Conservation (phyloP, 768 basidiomycete species). For the Boletus pseudo-olivaceus region DNA sequence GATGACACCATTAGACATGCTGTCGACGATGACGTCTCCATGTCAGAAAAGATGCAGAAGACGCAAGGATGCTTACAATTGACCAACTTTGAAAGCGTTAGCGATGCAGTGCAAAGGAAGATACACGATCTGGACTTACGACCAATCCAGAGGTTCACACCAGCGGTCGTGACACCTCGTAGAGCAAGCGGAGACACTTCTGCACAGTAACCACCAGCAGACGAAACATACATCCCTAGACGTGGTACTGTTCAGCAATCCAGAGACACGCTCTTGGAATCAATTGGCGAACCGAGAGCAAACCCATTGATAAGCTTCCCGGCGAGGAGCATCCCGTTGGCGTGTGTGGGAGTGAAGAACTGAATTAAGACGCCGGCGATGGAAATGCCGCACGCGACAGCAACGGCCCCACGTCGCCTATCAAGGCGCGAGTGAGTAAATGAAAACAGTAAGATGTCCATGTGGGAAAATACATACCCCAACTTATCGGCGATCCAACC, state of each 20-base stretch:
- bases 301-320: constrained; percentile 28
- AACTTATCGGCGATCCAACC: constrained; percentile 22
- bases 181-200: constrained; percentile 29
- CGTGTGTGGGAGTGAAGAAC: constrained; percentile 21
- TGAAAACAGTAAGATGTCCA: background rate
- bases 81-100: constrained; percentile 15
- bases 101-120: background rate
- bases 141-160: constrained; percentile 25
- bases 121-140: constrained; percentile 7
- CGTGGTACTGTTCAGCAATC: background rate
- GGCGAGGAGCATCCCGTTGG: constrained; percentile 23
- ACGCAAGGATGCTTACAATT: constrained; percentile 14
- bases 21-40: background rate
- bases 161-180: constrained; percentile 24
- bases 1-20: constrained; percentile 26
- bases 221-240: constrained; percentile 24
- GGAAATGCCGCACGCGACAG: constrained; percentile 19
- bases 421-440: background rate
- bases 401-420: constrained; percentile 26
- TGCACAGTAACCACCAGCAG: constrained; percentile 24
- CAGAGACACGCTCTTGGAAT: too few relatives aligned
- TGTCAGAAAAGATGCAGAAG: background rate
- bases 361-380: constrained; percentile 23
- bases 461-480: constrained; percentile 7
- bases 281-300: constrained; percentile 16